Conservation (phyloP, 1,284 basidiomycete genomes). For the Ganoderma multipileum region DNA sequence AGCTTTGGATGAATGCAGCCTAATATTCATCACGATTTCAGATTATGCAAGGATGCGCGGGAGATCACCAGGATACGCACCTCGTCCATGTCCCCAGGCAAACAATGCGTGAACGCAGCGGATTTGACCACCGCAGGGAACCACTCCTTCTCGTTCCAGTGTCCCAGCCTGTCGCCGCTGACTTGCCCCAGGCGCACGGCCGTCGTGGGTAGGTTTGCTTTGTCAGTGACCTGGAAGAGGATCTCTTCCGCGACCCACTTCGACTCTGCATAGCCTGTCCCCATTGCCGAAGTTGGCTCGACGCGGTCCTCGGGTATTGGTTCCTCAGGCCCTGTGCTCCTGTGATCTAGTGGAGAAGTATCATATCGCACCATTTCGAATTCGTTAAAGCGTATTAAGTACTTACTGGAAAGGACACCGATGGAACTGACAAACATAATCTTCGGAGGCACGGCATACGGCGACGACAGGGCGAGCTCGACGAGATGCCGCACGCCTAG, state of each 20-base stretch:
- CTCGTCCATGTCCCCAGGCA: constrained; percentile 34
- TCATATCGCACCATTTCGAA: neutral
- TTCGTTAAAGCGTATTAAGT: no score
- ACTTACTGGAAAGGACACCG: constrained; percentile 34
- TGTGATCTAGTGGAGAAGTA: neutral
- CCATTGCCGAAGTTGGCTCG: constrained; percentile 35
- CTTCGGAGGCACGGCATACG: constrained; percentile 25
- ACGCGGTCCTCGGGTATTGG: constrained; percentile 15
- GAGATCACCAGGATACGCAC: constrained; percentile 18
- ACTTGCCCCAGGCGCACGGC: constrained; percentile 52
- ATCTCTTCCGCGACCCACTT: constrained; percentile 49
- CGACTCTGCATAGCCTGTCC: constrained; percentile 46
- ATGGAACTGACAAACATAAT: constrained; percentile 42
- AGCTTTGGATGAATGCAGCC: constrained; percentile 34
- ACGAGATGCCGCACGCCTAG: no score
- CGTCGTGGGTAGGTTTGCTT: constrained; percentile 35
- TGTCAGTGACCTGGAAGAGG: constrained; percentile 27
- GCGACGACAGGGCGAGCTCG: constrained; percentile 36
- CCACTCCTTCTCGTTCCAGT: constrained; percentile 53
- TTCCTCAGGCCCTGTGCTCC: neutral
- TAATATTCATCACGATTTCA: no score
- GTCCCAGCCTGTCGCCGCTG: constrained; percentile 45
- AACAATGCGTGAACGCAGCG: constrained; percentile 31
- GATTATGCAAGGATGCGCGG: no score
- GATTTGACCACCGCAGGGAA: constrained; percentile 49